Evolutionary conservation across 2,329 filamentous ascomycete genomes (phyloP).

Genomic region (Coniochaeta sp.): DNA sequence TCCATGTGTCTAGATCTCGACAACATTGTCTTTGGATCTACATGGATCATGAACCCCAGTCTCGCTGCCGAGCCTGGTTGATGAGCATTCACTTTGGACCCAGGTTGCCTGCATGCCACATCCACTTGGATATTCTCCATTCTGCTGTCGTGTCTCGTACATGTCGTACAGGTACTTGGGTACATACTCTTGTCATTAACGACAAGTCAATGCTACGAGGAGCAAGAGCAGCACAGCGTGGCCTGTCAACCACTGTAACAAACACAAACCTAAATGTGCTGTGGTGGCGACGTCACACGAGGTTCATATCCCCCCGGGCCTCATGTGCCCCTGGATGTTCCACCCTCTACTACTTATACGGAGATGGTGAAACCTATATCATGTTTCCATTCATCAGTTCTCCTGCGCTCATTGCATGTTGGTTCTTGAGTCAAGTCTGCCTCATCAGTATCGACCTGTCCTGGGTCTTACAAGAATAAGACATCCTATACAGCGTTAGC

Average conservation of each 20-base stretch:
- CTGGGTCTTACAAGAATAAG: slow-evolving; percentile 1
- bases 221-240: neutral
- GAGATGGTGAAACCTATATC: slow-evolving; percentile 1
- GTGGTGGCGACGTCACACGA: neutral
- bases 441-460: neutral
- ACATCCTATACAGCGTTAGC: neutral
- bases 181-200: neutral
- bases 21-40: neutral
- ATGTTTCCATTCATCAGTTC: neutral
- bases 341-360: neutral
- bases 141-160: neutral
- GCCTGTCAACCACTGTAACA: neutral
- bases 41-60: neutral
- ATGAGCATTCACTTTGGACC: neutral
- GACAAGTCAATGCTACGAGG: neutral
- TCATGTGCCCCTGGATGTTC: neutral
- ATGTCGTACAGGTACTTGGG: neutral
- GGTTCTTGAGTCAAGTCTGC: neutral
- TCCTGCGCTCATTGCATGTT: neutral
- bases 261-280: neutral
- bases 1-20: neutral
- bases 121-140: neutral
- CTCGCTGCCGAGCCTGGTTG: neutral
- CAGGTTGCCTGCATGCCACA: neutral
- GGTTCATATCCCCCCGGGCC: neutral